Evolutionary conservation across 2,329 filamentous ascomycete species (phyloP).

Genomic region (Trichoderma aggressivum): DNA sequence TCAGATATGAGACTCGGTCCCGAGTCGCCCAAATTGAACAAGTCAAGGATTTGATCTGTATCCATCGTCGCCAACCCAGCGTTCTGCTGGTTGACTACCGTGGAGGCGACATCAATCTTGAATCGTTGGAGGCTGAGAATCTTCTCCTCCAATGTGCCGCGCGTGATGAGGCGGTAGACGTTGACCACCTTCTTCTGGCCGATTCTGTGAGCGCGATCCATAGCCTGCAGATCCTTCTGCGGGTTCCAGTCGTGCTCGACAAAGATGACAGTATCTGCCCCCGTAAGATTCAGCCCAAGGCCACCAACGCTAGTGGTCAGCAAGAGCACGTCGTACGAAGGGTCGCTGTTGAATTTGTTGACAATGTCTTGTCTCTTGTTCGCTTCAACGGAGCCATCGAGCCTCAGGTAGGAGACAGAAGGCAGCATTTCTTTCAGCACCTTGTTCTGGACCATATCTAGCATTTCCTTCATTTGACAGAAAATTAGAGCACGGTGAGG

Average conservation of each 20-base stretch:
- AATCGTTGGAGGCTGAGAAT: conserved; percentile 96
- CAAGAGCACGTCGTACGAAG: conserved; percentile 89
- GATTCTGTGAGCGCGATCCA: conserved; percentile 97
- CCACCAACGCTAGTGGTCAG: conserved; percentile 95
- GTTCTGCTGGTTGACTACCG: conserved; percentile 98
- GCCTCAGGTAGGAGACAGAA: conserved; percentile 85
- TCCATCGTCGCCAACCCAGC: conserved; percentile 94
- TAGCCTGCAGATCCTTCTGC: conserved; percentile 96
- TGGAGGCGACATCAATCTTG: conserved; percentile 98
- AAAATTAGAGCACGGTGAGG: conserved; percentile 95
- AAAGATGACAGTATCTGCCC: conserved; percentile 97
- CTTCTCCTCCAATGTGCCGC: conserved; percentile 96
- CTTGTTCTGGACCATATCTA: conserved; percentile 96
- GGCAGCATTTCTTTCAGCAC: conserved; percentile 90
- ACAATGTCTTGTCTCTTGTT: conserved; percentile 95
- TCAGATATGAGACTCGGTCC: conserved; percentile 64
- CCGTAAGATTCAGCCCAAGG: conserved; percentile 89
- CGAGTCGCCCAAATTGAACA: conserved; percentile 86
- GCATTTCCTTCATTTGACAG: conserved; percentile 99
- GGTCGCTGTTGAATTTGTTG: conserved; percentile 97
- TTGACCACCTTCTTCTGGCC: conserved; percentile 99
- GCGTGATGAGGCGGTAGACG: conserved; percentile 93
- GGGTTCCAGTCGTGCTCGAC: conserved; percentile 99
- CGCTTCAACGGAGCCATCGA: conserved; percentile 90
- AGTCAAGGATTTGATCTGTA: conserved; percentile 93